A percentile compares a stretch with the other conserved stretches of the same genome.
Evolutionary conservation across 306 rosid species (phyloP).

Genomic region (Cercis canadensis): DNA sequence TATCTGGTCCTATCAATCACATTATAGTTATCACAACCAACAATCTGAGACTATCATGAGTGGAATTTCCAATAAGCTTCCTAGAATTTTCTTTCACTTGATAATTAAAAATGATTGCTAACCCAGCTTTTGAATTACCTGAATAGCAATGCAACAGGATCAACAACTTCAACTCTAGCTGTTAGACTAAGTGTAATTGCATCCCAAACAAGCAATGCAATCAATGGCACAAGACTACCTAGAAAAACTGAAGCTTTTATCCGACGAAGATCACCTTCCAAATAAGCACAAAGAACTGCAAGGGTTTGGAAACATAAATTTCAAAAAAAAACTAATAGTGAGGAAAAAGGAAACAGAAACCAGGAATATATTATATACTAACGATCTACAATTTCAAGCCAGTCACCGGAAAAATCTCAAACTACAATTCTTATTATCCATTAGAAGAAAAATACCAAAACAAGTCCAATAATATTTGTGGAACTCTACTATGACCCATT

Average conservation of each 20-base stretch:
- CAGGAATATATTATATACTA: too few species aligned
- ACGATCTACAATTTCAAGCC: constrained; percentile 22
- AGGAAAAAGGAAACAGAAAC: background rate
- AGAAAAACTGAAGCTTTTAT: constrained; percentile 63
- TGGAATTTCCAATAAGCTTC: background rate
- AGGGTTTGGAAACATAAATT: background rate
- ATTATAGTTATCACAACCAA: background rate
- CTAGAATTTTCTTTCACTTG: background rate
- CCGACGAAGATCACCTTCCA: constrained; percentile 70
- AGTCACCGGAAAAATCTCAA: constrained; percentile 22
- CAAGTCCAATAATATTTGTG: constrained; percentile 85
- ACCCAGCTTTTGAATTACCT: constrained; percentile 46
- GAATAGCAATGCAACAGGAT: constrained; percentile 67
- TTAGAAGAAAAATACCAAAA: constrained; percentile 68
- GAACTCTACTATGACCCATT: constrained; percentile 96
- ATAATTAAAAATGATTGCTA: background rate
- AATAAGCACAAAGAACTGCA: constrained; percentile 84
- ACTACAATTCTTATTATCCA: background rate
- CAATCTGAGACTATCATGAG: background rate
- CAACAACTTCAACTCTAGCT: constrained; percentile 46
- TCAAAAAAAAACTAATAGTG: background rate
- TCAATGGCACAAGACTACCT: constrained; percentile 71
- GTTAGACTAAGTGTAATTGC: constrained; percentile 67
- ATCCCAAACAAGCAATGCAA: constrained; percentile 72
- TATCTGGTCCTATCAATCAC: too few species aligned